These are phyloP conservation scores for Crithidia brevicula DNA, from an alignment of 208 protist genomes.

Conservation along the genomic window DNA sequence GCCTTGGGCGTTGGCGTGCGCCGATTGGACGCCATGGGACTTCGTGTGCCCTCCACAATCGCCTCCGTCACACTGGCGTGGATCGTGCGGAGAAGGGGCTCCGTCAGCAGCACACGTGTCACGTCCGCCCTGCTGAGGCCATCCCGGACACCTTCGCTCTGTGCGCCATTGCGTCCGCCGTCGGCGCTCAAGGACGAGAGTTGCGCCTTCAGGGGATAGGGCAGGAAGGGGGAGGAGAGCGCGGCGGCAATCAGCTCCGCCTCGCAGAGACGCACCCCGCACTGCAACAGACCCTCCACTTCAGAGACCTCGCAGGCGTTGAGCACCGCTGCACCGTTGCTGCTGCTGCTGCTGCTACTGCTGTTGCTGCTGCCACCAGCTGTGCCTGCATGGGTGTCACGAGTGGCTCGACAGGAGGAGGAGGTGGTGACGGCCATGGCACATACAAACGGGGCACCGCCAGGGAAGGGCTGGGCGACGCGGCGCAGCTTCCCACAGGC, in stretches of 20 bases:
- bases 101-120: conserved; percentile 23
- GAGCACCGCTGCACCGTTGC: neutral
- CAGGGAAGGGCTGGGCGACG: conserved; percentile 84
- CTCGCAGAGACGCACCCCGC: conserved; percentile 25
- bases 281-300: conserved; percentile 45
- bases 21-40: neutral
- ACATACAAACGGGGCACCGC: conserved; percentile 83
- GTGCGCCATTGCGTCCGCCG: neutral
- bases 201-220: conserved; percentile 26
- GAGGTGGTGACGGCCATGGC: conserved; percentile 44
- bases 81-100: conserved; percentile 38
- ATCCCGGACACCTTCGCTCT: too few relatives aligned
- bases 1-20: neutral
- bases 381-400: too few relatives aligned
- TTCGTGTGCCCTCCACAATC: neutral
- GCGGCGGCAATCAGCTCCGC: conserved; percentile 35
- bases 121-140: conserved; percentile 16
- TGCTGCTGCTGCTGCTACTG: neutral
- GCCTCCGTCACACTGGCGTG: conserved; percentile 20
- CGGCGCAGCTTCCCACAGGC: conserved; percentile 81
- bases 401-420: conserved; percentile 24
- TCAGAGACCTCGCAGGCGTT: conserved; percentile 64
- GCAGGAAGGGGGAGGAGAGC: conserved; percentile 43
- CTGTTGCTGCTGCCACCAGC: too few relatives aligned
- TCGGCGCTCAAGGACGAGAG: conserved; percentile 4